These are phyloP conservation scores for Talaromyces liani DNA, from an alignment of 495 filamentous ascomycete genomes.

Conservation along the genomic window DNA sequence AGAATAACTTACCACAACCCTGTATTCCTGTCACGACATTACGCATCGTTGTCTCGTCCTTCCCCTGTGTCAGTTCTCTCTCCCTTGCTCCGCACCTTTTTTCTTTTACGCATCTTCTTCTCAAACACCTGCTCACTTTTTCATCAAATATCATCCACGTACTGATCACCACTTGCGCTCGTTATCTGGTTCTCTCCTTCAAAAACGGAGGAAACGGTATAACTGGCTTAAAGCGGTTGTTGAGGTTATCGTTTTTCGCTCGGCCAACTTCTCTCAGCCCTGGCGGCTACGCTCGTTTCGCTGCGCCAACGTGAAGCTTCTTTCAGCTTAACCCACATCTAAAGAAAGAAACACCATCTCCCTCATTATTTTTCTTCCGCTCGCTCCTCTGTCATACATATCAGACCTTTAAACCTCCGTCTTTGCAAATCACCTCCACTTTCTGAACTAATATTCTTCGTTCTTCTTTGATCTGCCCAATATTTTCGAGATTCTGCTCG, in stretches of 20 bases:
- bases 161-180: not conserved
- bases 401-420: not conserved
- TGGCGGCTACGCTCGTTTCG: constrained; percentile 4
- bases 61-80: constrained; percentile 2
- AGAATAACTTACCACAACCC: not conserved
- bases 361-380: not conserved
- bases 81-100: not conserved
- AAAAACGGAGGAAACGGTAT: not conserved
- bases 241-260: not conserved
- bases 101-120: constrained; percentile 5
- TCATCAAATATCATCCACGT: not conserved
- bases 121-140: constrained; percentile 2
- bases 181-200: constrained; percentile 8
- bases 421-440: not conserved
- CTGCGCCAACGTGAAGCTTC: constrained; percentile 5
- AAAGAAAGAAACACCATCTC: constrained; percentile 4
- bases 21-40: not conserved
- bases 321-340: constrained; percentile 5
- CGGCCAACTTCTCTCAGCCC: constrained; percentile 2
- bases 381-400: not conserved
- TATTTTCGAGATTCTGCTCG: not conserved
- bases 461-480: not conserved
- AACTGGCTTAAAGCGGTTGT: not conserved
- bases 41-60: not conserved
- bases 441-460: not conserved